Evolutionary conservation across 768 basidiomycete species (phyloP).

Genomic region (Cystobasidium tubakii): DNA sequence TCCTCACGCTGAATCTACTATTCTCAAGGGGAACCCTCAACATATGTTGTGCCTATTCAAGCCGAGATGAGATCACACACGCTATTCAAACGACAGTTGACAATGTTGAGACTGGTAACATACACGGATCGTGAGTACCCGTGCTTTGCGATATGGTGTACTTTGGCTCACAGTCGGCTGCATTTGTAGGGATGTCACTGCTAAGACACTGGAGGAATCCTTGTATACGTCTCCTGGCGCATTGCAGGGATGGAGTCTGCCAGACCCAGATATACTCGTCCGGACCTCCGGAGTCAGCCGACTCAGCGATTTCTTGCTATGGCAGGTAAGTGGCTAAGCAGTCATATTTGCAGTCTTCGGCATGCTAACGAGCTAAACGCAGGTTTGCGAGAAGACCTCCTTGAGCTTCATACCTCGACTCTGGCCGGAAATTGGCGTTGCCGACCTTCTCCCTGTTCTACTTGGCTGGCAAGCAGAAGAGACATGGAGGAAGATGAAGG

Average conservation of each 20-base stretch:
- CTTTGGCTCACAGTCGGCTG: background rate
- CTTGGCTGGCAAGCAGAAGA: conserved; percentile 66
- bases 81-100: conserved; percentile 56
- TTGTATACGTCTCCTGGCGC: conserved; percentile 59
- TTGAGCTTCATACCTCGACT: conserved; percentile 75
- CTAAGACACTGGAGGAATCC: conserved; percentile 62
- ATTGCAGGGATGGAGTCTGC: conserved; percentile 52
- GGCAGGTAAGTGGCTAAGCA: conserved; percentile 70
- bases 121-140: background rate
- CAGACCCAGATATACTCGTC: conserved; percentile 78
- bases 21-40: conserved; percentile 71
- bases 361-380: background rate
- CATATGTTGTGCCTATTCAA: conserved; percentile 84
- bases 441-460: conserved; percentile 78
- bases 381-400: conserved; percentile 63
- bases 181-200: conserved; percentile 56
- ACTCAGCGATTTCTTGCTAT: conserved; percentile 81
- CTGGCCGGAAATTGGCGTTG: conserved; percentile 89
- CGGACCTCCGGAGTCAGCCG: conserved; percentile 86
- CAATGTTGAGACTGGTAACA: background rate
- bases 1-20: no score
- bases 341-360: no score
- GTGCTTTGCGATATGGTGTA: background rate
- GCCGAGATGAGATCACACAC: conserved; percentile 80
- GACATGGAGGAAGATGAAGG: conserved; percentile 20